Conservation (phyloP, 2,329 filamentous ascomycete species). For the Venturia effusa region DNA sequence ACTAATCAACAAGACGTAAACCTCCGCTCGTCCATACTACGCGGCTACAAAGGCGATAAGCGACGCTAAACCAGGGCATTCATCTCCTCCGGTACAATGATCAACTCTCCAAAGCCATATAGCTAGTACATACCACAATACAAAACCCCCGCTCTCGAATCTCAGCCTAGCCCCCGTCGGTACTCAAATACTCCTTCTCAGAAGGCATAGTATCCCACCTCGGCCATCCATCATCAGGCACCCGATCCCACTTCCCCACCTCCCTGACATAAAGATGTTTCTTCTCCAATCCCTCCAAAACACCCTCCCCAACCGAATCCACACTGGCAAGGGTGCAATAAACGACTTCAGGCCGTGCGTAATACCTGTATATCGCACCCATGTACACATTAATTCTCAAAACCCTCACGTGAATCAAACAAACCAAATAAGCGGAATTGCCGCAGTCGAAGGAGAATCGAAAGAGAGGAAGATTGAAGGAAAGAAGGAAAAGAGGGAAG, state of each 20-base stretch:
- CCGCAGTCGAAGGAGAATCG: too few species aligned
- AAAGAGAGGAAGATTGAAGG: not conserved
- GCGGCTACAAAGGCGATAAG: too few species aligned
- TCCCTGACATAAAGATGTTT: constrained; percentile 2
- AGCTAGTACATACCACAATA: too few species aligned
- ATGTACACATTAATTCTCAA: not conserved
- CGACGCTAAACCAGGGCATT: too few species aligned
- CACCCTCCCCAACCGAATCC: not conserved
- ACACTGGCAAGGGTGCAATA: not conserved
- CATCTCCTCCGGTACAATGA: too few species aligned
- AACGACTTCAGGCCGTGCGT: not conserved
- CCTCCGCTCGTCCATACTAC: too few species aligned
- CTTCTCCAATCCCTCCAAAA: not conserved
- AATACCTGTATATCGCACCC: not conserved
- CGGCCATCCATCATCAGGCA: not conserved
- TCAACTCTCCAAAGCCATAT: too few species aligned
- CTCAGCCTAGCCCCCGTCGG: not conserved
- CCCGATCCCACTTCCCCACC: not conserved
- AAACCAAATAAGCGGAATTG: too few species aligned
- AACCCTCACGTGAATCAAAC: too few species aligned
- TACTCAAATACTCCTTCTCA: not conserved
- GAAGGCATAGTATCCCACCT: not conserved
- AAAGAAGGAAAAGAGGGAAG: not conserved
- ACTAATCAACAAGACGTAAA: too few species aligned
- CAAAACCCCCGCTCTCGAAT: too few species aligned